Evolutionary conservation across 2,329 filamentous ascomycete genomes (phyloP), one percentile per base, ranked within the genome.

Genomic region (Emergomyces pasteurianus): DNA sequence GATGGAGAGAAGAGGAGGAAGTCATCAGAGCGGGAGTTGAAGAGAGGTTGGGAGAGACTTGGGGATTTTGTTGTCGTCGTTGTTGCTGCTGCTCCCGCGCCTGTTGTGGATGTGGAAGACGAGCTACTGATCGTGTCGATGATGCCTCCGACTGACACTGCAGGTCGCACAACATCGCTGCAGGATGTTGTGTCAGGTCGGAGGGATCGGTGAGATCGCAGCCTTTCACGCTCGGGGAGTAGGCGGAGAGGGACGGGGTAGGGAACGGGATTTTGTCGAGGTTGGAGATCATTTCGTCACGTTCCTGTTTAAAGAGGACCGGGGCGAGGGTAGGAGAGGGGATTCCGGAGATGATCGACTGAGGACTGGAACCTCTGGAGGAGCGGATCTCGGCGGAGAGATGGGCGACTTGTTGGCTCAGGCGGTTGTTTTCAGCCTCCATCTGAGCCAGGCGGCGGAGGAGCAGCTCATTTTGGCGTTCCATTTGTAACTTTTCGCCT

Each of bases 101-200:
- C 7, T 31, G 31, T 31, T 71, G 70, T 26, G 8, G 34, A 36
- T 1, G 34, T 36, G 34, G 6, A 46, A 21, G n/a, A n/a, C n/a
- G 43, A 23, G 43, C 43, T 21, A 21, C 23, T n/a, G 43, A 46
- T 46, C n/a, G 43, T 46, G 18, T 12, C 72, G 70, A 75, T 75
- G 74, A 77, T 68, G 68, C 83, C 81, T 79, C 84, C 88, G 89
- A 92, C 87, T 85, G 94, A 97, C 94, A 99, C 94, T 88, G 94
- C 94, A 95, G 94, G 94, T 96, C 94, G 78, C 88, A 97, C 94
- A 97, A 96, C 92, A 96, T 87, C 92, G 84, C 94, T 83, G 94
- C 94, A 97, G 94, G 92, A 96, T 95, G 92, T 96, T 96, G 94
- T 96, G 92, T 94, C 94, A 85, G 80, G 83, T 95, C 90, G 85